phyloP scores from a whole-genome alignment of 78 protist genomes.

The Cavenderia fasciculata region DNA sequence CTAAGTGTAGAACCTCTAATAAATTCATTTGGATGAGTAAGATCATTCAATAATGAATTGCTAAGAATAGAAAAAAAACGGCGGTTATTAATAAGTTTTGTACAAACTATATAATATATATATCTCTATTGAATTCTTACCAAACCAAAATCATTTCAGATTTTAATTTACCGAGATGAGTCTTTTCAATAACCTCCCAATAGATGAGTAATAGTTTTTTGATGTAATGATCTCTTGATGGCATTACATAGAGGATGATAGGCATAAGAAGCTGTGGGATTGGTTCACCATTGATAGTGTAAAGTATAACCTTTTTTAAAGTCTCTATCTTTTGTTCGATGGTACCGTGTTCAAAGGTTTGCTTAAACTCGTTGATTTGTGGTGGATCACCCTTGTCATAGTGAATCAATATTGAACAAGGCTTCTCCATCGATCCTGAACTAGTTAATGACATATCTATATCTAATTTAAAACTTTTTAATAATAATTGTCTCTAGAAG shows the following conservation, averaged over 20 bases:
- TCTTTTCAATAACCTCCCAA: slow-evolving; percentile 95
- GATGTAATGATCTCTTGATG: slow-evolving; percentile 87
- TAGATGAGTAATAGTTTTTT: slow-evolving; percentile 96
- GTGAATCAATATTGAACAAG: slow-evolving; percentile 59
- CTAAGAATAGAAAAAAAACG: slow-evolving; percentile 2
- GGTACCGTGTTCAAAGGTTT: slow-evolving; percentile 60
- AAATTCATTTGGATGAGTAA: slow-evolving; percentile 96
- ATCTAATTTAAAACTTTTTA: too few relatives aligned
- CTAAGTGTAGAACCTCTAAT: slow-evolving; percentile 96
- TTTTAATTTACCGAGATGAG: slow-evolving; percentile 91
- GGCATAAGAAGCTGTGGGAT: slow-evolving; percentile 87
- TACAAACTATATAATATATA: background rate
- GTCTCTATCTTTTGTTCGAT: slow-evolving; percentile 70
- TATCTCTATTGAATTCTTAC: slow-evolving; percentile 48
- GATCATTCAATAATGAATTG: slow-evolving; percentile 83
- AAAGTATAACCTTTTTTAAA: slow-evolving; percentile 71
- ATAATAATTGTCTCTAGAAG: too few relatives aligned
- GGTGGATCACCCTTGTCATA: slow-evolving; percentile 76
- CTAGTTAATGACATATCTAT: slow-evolving; percentile 10
- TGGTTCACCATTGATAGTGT: slow-evolving; percentile 88
- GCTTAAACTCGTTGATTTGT: slow-evolving; percentile 63
- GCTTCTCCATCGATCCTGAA: slow-evolving; percentile 64
- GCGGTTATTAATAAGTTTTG: background rate
- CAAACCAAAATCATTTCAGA: slow-evolving; percentile 97
- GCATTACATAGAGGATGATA: slow-evolving; percentile 91